A percentile compares a stretch with the other conserved stretches of the same genome.
phyloP scores from a whole-genome alignment of 768 basidiomycete genomes.

The Tricholoma terreum region DNA sequence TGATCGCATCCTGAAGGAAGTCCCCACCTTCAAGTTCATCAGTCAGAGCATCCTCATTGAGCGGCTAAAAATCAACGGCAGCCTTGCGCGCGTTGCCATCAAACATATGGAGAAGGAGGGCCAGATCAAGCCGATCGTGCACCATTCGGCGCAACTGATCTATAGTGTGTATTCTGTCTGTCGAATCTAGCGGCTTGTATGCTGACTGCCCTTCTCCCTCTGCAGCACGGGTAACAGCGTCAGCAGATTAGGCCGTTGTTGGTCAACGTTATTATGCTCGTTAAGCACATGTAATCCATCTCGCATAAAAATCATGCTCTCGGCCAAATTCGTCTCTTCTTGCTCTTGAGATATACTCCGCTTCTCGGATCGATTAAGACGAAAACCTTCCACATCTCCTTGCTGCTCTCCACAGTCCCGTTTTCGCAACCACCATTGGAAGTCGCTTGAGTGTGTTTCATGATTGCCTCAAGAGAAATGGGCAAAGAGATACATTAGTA shows the following conservation, averaged over 20 bases:
- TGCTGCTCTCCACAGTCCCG: no score
- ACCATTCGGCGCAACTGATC: slow-evolving; percentile 90
- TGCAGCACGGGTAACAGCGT: slow-evolving; percentile 48
- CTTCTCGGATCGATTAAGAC: no score
- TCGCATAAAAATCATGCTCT: slow-evolving; percentile 36
- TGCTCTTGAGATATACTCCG: no score
- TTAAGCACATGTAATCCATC: slow-evolving; percentile 32
- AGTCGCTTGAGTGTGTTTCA: no score
- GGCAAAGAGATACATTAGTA: no score
- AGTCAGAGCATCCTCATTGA: slow-evolving; percentile 97
- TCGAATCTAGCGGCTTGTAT: background rate
- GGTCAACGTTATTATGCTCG: slow-evolving; percentile 16
- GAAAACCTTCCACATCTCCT: no score
- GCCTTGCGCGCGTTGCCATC: slow-evolving; percentile 89
- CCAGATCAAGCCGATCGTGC: slow-evolving; percentile 92
- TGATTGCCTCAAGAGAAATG: no score
- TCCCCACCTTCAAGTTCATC: slow-evolving; percentile 99
- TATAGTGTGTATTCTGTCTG: slow-evolving; percentile 70
- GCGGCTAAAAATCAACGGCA: slow-evolving; percentile 95
- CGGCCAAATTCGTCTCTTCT: background rate
- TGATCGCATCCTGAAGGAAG: slow-evolving; percentile 96
- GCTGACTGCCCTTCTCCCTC: background rate
- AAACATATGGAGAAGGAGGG: slow-evolving; percentile 91
- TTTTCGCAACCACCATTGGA: no score
- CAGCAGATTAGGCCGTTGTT: slow-evolving; percentile 39